Evolutionary conservation across 768 basidiomycete genomes (phyloP).

Genomic region (Boletus patriciae): DNA sequence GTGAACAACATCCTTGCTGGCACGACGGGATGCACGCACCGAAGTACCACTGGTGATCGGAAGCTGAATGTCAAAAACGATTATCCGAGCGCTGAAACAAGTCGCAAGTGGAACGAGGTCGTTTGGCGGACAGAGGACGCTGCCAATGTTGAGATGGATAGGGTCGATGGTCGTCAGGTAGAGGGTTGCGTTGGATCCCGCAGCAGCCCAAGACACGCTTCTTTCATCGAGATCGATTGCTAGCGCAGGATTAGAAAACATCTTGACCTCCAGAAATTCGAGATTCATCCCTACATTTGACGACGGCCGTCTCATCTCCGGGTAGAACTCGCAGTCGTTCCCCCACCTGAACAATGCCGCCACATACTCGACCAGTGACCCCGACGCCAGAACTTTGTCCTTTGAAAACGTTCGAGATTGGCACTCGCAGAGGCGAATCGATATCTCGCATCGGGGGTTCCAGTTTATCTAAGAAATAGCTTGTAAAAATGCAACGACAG

Average conservation of each 20-base stretch:
- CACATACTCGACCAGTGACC: slow-evolving; percentile 80
- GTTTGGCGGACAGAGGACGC: slow-evolving; percentile 76
- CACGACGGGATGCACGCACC: slow-evolving; percentile 42
- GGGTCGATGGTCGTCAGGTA: slow-evolving; percentile 84
- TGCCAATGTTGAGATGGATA: slow-evolving; percentile 83
- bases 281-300: slow-evolving; percentile 53
- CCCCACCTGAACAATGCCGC: slow-evolving; percentile 90
- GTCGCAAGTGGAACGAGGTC: slow-evolving; percentile 75
- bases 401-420: slow-evolving; percentile 94
- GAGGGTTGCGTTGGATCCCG: slow-evolving; percentile 87
- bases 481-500: background rate
- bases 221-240: slow-evolving; percentile 85
- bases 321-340: slow-evolving; percentile 85
- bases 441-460: slow-evolving; percentile 82
- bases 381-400: slow-evolving; percentile 76
- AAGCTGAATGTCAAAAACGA: slow-evolving; percentile 89
- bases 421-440: slow-evolving; percentile 74
- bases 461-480: slow-evolving; percentile 59
- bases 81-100: slow-evolving; percentile 80
- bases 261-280: background rate
- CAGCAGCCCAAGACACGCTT: slow-evolving; percentile 80
- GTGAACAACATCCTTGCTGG: background rate
- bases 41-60: slow-evolving; percentile 88
- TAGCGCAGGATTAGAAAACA: slow-evolving; percentile 31
- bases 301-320: slow-evolving; percentile 84